These are phyloP conservation scores for Trametes cingulata DNA, from an alignment of 768 basidiomycete genomes.

Conservation along the genomic window DNA sequence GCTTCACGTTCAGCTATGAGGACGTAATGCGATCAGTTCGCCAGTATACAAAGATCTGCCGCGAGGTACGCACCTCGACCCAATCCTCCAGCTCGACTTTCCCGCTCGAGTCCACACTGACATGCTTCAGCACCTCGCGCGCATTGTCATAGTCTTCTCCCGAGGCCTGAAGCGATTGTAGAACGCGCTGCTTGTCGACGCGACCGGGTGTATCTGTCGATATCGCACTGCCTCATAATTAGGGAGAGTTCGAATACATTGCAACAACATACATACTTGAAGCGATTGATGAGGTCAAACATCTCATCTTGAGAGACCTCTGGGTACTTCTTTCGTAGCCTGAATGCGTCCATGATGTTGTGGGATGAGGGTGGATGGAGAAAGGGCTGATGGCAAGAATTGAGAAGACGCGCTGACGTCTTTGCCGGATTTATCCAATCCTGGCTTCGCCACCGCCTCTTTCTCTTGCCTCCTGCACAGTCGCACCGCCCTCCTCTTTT, in stretches of 20 bases:
- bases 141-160: conserved; percentile 92
- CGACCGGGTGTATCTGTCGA: conserved; percentile 80
- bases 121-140: conserved; percentile 88
- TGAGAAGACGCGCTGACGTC: conserved; percentile 22
- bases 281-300: conserved; percentile 89
- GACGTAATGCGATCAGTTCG: conserved; percentile 22
- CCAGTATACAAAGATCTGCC: conserved; percentile 8
- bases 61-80: conserved; percentile 75
- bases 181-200: conserved; percentile 77
- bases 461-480: conserved; percentile 9
- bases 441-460: conserved; percentile 6
- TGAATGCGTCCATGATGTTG: conserved; percentile 71
- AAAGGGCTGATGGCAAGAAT: not conserved
- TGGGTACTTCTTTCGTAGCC: conserved; percentile 89
- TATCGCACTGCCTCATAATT: conserved; percentile 53
- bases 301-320: conserved; percentile 92
- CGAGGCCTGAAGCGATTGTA: conserved; percentile 73
- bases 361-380: conserved; percentile 5
- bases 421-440: conserved; percentile 22
- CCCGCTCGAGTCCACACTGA: conserved; percentile 92
- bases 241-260: not conserved
- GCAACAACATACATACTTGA: conserved; percentile 76
- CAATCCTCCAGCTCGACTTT: conserved; percentile 97
- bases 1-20: conserved; percentile 76
- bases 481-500: conserved; percentile 3